Evolutionary conservation across 208 protist species (phyloP), one percentile per base, ranked within the genome.

Genomic region (Leishmania braziliensis): DNA sequence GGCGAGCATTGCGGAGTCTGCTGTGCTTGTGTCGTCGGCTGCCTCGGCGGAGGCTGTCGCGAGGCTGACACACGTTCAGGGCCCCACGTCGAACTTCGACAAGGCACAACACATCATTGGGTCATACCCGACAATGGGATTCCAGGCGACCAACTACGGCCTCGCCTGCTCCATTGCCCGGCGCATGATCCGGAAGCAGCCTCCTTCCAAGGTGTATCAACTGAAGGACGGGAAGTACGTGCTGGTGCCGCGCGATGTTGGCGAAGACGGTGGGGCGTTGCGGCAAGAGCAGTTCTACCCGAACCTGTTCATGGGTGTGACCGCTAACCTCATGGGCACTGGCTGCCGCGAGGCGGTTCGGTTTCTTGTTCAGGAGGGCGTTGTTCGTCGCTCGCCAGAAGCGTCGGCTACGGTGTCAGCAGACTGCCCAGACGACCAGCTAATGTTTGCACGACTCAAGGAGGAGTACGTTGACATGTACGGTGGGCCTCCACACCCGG

Each of bases 261-360:
- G 74, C 58, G 68, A 82, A 8, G 79, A 80, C 26, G 82, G 71
- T 65, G 36, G 14, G 71, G 33, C 77, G 20, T 33, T 62, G 81
- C 50, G 14, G 56, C 75, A 54, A 23, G 43, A 65, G 8, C 70
- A 73, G 20, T 84, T 95, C 50, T 89, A 90, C 62, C 92, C 94
- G 6, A 91, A 70, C 1, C 69, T 96, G 50, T 98, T 96, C 70
- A 53, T 95, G 36, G 95, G 95, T 12, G 80, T 91, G 5, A 90
- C 93, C 0, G 95, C 95, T 1, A 96, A 96, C 70, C 82, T 96
- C 46, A 71, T 98, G 48, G 95, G 93, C 46, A 98, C 95, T 16
- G 95, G 95, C 26, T 96, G 92, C 73, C 86, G 95, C 23, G 92
- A 96, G 60, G 91, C 92, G 33, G 79, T 95, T 72, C 91, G 89